Evolutionary conservation across 306 rosid genomes (phyloP).

Genomic region (Sindora glabra): DNA sequence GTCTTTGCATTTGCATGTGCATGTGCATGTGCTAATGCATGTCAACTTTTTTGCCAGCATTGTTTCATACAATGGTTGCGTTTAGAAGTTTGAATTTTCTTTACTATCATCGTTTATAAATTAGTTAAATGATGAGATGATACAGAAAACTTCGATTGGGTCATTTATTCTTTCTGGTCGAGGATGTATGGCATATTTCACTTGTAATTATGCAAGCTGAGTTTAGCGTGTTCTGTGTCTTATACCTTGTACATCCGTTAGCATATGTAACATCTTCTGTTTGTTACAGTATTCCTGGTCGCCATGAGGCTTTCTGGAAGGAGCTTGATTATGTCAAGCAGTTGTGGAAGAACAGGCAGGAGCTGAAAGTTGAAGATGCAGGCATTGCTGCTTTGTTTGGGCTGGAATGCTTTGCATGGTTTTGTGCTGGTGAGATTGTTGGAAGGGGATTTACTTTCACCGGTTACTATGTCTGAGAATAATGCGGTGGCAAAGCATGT

Average conservation of each 20-base stretch:
- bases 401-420: constrained; percentile 83
- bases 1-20: too few relatives aligned
- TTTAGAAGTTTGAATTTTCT: too few relatives aligned
- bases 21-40: too few relatives aligned
- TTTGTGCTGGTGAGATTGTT: constrained; percentile 70
- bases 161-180: too few relatives aligned
- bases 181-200: not conserved
- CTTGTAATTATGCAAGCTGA: not conserved
- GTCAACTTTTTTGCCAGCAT: too few relatives aligned
- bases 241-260: too few relatives aligned
- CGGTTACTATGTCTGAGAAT: constrained; percentile 61
- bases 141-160: too few relatives aligned
- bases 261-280: not conserved
- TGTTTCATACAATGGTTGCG: too few relatives aligned
- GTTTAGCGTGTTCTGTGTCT: not conserved
- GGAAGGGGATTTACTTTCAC: constrained; percentile 93
- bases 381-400: constrained; percentile 89
- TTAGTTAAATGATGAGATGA: too few relatives aligned
- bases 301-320: constrained; percentile 61
- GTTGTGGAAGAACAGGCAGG: constrained; percentile 71
- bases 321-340: constrained; percentile 76
- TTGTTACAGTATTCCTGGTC: constrained; percentile 67
- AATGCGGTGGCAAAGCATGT: constrained; percentile 12
- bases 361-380: constrained; percentile 83
- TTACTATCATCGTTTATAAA: too few relatives aligned